These are phyloP conservation scores for Xylaria grammica DNA, from an alignment of 495 filamentous ascomycete genomes.

Conservation along the genomic window DNA sequence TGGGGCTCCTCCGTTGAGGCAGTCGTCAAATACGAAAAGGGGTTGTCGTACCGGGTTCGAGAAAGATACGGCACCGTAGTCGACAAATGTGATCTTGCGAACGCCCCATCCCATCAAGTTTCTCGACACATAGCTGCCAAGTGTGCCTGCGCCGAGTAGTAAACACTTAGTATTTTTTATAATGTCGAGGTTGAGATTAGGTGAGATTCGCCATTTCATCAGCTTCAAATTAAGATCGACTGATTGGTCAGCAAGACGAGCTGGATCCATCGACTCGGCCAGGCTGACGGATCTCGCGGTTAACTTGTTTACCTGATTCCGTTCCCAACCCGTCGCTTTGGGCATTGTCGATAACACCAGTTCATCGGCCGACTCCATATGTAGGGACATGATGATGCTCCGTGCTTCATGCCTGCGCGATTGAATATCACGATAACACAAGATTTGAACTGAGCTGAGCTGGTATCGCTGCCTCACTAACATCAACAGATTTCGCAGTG, in stretches of 20 bases:
- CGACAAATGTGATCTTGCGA: constrained; percentile 93
- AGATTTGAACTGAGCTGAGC: constrained; percentile 75
- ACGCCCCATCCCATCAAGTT: constrained; percentile 96
- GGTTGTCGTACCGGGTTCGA: constrained; percentile 98
- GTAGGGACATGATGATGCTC: constrained; percentile 76
- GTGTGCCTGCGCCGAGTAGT: constrained; percentile 90
- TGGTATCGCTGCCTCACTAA: constrained; percentile 83
- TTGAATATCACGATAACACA: constrained; percentile 90
- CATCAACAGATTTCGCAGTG: constrained; percentile 86
- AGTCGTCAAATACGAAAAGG: constrained; percentile 87
- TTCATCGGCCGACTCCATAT: constrained; percentile 54
- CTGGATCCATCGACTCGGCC: constrained; percentile 89
- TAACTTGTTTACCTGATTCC: constrained; percentile 75
- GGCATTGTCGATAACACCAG: constrained; percentile 63
- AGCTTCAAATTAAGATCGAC: constrained; percentile 97
- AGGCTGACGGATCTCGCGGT: constrained; percentile 77
- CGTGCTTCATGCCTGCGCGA: constrained; percentile 73
- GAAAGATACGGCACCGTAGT: constrained; percentile 91
- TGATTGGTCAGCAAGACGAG: constrained; percentile 85
- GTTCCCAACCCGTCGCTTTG: constrained; percentile 94
- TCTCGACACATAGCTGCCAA: constrained; percentile 90
- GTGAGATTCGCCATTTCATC: constrained; percentile 97
- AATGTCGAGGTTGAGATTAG: constrained; percentile 81
- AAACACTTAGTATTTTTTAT: constrained; percentile 93
- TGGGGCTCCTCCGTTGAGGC: constrained; percentile 79